phyloP scores from a whole-genome alignment of 345 rosid genomes.

The Salix udensis region DNA sequence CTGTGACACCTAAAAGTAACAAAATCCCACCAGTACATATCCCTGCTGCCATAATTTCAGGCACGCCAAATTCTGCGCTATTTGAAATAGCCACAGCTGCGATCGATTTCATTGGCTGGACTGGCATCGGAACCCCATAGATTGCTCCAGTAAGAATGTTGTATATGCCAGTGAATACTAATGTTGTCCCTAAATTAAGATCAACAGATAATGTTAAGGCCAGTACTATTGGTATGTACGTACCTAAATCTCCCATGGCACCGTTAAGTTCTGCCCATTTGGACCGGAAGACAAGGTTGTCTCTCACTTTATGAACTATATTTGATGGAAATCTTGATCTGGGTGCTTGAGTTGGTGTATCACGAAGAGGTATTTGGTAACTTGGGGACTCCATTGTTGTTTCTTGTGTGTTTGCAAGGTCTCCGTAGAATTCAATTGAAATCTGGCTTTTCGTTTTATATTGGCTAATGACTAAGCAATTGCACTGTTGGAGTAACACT shows the following conservation, averaged over 20 bases:
- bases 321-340: conserved; percentile 16
- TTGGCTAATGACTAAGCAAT: not conserved
- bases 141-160: conserved; percentile 66
- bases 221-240: conserved; percentile 76
- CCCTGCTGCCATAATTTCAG: conserved; percentile 76
- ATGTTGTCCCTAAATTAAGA: conserved; percentile 72
- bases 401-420: not conserved
- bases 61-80: conserved; percentile 50
- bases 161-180: conserved; percentile 71
- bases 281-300: conserved; percentile 48
- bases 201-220: conserved; percentile 73
- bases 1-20: conserved; percentile 57
- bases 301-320: conserved; percentile 34
- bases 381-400: conserved; percentile 10
- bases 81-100: conserved; percentile 66
- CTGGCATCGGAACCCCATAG: conserved; percentile 88
- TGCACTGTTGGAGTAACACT: not conserved
- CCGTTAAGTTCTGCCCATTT: conserved; percentile 73
- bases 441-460: not conserved
- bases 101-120: conserved; percentile 88
- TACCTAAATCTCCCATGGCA: conserved; percentile 87
- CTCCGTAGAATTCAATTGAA: not conserved
- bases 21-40: conserved; percentile 66
- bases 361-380: conserved; percentile 9
- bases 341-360: not conserved